A percentile compares a stretch with the other conserved stretches of the same genome.
Conservation (phyloP, 2,329 filamentous ascomycete genomes). For the Thermoascus crustaceus region DNA sequence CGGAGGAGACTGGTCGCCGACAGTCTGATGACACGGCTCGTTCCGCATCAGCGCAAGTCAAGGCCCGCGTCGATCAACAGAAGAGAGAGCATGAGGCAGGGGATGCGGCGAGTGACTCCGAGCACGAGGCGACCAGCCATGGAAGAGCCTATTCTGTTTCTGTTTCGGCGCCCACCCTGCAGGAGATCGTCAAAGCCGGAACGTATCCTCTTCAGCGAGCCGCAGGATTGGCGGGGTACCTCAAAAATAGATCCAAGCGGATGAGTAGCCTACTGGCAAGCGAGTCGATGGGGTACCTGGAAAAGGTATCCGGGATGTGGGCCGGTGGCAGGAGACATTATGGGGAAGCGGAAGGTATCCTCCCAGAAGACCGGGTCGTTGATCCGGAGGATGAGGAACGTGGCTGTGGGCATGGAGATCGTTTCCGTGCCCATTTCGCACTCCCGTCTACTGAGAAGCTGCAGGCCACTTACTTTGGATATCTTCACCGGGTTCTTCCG, state of each 20-base stretch:
- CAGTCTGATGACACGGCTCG: conserved; percentile 30
- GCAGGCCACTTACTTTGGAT: conserved; percentile 85
- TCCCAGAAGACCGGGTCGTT: conserved; percentile 56
- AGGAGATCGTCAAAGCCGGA: conserved; percentile 54
- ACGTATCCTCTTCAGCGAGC: conserved; percentile 76
- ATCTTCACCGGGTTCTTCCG: conserved; percentile 79
- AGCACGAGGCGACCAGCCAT: conserved; percentile 14
- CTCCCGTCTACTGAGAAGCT: conserved; percentile 76
- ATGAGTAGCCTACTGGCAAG: conserved; percentile 78
- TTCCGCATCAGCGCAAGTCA: conserved; percentile 16
- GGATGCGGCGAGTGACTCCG: conserved; percentile 15
- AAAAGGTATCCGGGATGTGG: conserved; percentile 97
- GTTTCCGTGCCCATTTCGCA: conserved; percentile 85
- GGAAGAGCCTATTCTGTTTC: conserved; percentile 23
- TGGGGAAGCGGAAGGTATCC: conserved; percentile 58
- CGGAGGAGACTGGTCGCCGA: conserved; percentile 19
- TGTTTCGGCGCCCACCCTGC: conserved; percentile 44
- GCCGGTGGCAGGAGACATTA: conserved; percentile 87
- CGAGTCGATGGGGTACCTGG: conserved; percentile 92
- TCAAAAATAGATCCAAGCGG: conserved; percentile 68
- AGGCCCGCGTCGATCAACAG: conserved; percentile 11
- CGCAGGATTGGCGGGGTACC: conserved; percentile 71
- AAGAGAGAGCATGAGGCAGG: conserved; percentile 11
- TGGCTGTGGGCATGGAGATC: conserved; percentile 47
- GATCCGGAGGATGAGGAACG: conserved; percentile 50